phyloP scores from a whole-genome alignment of 2,329 filamentous ascomycete species.

The Exserohilum turcica region DNA sequence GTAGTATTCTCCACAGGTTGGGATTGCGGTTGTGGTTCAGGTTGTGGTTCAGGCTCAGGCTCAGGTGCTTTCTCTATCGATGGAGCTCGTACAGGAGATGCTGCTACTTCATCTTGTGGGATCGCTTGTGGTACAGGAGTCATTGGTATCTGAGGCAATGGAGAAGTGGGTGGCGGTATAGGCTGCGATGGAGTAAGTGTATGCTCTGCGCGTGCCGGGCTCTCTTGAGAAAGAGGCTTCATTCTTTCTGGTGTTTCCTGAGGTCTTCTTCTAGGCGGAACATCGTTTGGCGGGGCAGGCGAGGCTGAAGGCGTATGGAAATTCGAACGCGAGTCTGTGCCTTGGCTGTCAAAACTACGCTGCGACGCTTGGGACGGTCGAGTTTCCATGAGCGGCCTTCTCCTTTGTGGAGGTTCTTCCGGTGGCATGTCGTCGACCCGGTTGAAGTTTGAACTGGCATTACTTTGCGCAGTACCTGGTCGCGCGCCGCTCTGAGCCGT shows the following conservation, averaged over 20 bases:
- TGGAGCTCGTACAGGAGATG: constrained; percentile 12
- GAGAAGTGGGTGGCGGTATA: constrained; percentile 31
- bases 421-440: constrained; percentile 35
- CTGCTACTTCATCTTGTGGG: constrained; percentile 31
- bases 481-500: constrained; percentile 42
- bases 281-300: constrained; percentile 31
- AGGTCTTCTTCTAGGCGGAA: constrained; percentile 32
- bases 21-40: neutral
- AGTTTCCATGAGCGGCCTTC: constrained; percentile 69
- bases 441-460: constrained; percentile 36
- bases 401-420: constrained; percentile 61
- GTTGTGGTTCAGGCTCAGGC: constrained; percentile 2
- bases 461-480: constrained; percentile 46
- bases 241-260: constrained; percentile 39
- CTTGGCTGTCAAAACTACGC: constrained; percentile 32
- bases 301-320: constrained; percentile 34
- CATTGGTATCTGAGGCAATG: constrained; percentile 35
- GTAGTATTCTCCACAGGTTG: constrained; percentile 46
- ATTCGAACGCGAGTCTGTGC: constrained; percentile 23
- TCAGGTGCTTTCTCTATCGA: constrained; percentile 11
- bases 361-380: constrained; percentile 35
- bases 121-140: constrained; percentile 15
- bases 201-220: constrained; percentile 10
- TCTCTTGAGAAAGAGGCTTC: constrained; percentile 22
- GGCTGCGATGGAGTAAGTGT: constrained; percentile 20